Percentiles rank a stretch among this genome's conserved stretches.
Conservation (phyloP, 1,139 yeast genomes). For the Saccharomyces hybrid region DNA sequence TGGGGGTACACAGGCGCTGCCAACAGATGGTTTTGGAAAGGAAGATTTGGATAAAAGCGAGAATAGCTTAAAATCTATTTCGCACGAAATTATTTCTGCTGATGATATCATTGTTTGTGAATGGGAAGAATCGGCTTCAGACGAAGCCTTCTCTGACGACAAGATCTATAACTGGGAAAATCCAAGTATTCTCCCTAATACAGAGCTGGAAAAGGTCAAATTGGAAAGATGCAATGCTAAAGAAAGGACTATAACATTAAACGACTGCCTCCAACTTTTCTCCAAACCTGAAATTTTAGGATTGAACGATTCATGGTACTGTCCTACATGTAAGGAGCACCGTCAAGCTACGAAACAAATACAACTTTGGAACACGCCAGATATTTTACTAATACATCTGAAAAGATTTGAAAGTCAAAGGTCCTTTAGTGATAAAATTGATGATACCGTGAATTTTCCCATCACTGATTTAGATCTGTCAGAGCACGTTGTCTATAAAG, state of each 20-base stretch:
- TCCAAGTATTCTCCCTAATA: conserved; percentile 45
- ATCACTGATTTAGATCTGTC: conserved; percentile 72
- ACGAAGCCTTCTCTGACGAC: conserved; percentile 45
- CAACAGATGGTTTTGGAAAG: neutral
- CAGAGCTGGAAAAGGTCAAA: conserved; percentile 44
- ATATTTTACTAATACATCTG: conserved; percentile 78
- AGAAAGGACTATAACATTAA: conserved; percentile 51
- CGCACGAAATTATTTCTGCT: conserved; percentile 22
- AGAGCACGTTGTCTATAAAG: conserved; percentile 42
- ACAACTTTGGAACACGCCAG: conserved; percentile 88
- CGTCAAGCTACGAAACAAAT: conserved; percentile 87
- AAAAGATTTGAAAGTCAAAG: conserved; percentile 84
- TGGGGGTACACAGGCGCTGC: neutral
- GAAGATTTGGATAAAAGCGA: conserved; percentile 4
- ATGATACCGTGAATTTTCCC: conserved; percentile 79
- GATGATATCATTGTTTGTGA: conserved; percentile 61
- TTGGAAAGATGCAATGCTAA: conserved; percentile 35
- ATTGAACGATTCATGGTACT: conserved; percentile 88
- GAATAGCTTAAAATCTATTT: neutral
- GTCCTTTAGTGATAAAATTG: conserved; percentile 84
- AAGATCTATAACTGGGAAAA: conserved; percentile 47
- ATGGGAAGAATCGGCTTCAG: conserved; percentile 49
- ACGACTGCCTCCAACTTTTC: conserved; percentile 69
- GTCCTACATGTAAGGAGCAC: conserved; percentile 83
- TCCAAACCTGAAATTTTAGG: conserved; percentile 81